Conservation (phyloP, 768 basidiomycete species). For the Botryobasidium botryosum region DNA sequence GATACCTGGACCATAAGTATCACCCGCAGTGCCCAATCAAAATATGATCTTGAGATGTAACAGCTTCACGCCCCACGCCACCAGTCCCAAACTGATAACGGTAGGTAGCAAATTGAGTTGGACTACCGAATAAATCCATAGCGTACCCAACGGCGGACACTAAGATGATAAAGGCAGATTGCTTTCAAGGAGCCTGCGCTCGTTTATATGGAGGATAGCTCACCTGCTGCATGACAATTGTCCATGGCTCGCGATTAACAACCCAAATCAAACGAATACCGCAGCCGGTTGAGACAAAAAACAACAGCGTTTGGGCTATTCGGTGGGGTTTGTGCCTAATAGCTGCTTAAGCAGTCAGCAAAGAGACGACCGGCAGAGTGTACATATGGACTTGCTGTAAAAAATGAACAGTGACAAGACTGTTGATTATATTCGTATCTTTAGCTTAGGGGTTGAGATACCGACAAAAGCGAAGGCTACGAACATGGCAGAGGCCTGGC, state of each 20-base stretch:
- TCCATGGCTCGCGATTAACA: conserved; percentile 51
- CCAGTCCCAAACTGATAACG: conserved; percentile 33
- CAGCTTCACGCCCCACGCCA: conserved; percentile 18
- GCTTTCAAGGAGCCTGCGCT: background rate
- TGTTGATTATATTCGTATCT: too few relatives aligned
- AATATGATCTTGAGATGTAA: conserved; percentile 8
- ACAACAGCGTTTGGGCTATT: conserved; percentile 38
- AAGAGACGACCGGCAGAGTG: background rate
- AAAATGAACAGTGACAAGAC: conserved; percentile 63
- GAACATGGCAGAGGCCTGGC: conserved; percentile 52
- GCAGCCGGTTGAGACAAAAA: conserved; percentile 36
- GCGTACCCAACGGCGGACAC: conserved; percentile 61
- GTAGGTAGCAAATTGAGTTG: conserved; percentile 52
- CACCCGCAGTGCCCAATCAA: too few relatives aligned
- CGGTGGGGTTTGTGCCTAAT: conserved; percentile 42
- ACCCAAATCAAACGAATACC: conserved; percentile 57
- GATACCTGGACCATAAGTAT: too few relatives aligned
- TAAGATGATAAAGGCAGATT: conserved; percentile 20
- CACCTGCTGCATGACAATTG: conserved; percentile 61
- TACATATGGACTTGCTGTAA: conserved; percentile 35
- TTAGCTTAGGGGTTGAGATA: conserved; percentile 3
- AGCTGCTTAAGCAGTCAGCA: conserved; percentile 26
- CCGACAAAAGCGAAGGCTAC: background rate
- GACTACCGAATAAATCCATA: conserved; percentile 62
- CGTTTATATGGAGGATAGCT: conserved; percentile 4